These are phyloP conservation scores for Cercospora sp. DNA, from an alignment of 2,329 filamentous ascomycete species.

Conservation along the genomic window DNA sequence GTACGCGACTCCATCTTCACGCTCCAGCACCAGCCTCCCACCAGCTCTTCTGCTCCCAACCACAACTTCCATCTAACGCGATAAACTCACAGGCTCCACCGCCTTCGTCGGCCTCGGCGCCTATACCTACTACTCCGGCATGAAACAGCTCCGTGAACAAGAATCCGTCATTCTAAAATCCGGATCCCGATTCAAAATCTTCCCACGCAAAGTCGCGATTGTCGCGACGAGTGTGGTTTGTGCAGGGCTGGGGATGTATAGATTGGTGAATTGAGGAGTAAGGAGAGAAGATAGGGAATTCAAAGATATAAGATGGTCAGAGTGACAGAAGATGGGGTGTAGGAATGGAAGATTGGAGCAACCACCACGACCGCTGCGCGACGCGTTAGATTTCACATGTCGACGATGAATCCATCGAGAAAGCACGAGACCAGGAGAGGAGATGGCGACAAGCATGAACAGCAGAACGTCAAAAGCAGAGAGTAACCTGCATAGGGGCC, in stretches of 20 bases:
- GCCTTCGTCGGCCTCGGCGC: slow-evolving; percentile 50
- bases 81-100: slow-evolving; percentile 41
- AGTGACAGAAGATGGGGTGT: background rate
- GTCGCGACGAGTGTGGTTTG: slow-evolving; percentile 43
- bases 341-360: background rate
- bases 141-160: slow-evolving; percentile 45
- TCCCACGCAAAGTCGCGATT: slow-evolving; percentile 43
- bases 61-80: background rate
- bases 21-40: too few relatives aligned
- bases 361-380: background rate
- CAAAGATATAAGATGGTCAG: background rate
- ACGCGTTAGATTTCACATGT: background rate
- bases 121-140: slow-evolving; percentile 50
- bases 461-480: background rate
- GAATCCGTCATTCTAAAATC: slow-evolving; percentile 45
- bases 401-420: background rate
- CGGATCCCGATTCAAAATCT: slow-evolving; percentile 46
- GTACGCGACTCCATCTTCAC: slow-evolving; percentile 20
- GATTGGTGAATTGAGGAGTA: slow-evolving; percentile 35
- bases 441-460: background rate
- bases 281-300: background rate
- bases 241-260: slow-evolving; percentile 49
- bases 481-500: background rate
- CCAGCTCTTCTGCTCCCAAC: too few relatives aligned
- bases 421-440: background rate